Percentiles rank a stretch among this genome's conserved stretches.
phyloP scores from a whole-genome alignment of 805 yeast species.

The Saccharomycopsis schoenii region DNA sequence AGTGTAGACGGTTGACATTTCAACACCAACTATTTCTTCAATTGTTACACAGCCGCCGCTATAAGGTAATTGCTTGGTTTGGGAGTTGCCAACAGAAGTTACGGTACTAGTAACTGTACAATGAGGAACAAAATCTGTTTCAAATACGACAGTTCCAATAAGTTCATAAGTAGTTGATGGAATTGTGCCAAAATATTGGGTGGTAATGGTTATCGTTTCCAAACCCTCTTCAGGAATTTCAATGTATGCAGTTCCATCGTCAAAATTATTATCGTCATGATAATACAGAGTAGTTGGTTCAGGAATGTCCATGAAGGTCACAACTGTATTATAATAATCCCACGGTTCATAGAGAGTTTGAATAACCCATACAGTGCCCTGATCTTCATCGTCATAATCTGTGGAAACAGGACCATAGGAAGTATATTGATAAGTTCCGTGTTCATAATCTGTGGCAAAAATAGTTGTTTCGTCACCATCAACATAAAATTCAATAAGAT shows the following conservation, averaged over 20 bases:
- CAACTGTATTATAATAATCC: neutral
- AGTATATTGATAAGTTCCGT: no score
- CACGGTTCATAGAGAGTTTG: neutral
- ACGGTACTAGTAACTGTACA: slow-evolving; percentile 2
- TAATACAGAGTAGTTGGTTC: neutral
- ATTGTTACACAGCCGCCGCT: neutral
- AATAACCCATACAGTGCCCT: neutral
- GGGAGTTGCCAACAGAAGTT: neutral
- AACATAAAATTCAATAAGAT: neutral
- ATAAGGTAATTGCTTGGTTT: neutral
- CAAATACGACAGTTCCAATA: neutral
- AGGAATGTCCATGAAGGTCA: neutral
- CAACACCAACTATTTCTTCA: neutral
- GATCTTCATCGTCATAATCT: neutral
- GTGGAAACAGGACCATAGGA: no score
- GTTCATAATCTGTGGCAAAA: no score
- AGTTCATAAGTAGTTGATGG: neutral
- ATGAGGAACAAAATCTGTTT: neutral
- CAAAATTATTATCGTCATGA: neutral
- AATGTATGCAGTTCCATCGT: neutral
- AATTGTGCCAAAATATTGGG: neutral
- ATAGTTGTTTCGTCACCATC: neutral
- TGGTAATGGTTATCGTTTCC: neutral
- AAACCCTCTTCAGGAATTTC: neutral
- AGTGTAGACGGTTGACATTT: neutral